phyloP scores from a whole-genome alignment of 1,139 yeast species.

The Geotrichum aggregatum region DNA sequence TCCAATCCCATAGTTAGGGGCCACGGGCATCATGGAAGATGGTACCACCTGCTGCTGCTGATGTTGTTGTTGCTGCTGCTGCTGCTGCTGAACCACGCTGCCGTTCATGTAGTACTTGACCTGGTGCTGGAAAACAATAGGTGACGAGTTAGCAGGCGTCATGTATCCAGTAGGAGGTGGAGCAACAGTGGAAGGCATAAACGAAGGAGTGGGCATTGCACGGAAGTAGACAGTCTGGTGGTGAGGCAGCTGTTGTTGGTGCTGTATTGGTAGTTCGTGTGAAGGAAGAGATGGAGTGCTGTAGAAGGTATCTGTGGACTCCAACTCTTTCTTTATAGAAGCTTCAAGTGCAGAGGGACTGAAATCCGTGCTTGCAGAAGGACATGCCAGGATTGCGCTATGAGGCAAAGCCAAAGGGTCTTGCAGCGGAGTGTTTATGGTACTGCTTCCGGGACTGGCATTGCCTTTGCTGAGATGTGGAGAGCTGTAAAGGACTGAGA shows the following conservation, averaged over 20 bases:
- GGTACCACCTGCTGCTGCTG: too few species aligned
- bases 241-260: not conserved
- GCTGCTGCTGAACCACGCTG: not conserved
- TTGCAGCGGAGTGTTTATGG: not conserved
- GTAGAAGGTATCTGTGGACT: slow-evolving; percentile 2
- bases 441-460: not conserved
- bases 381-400: not conserved
- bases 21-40: not conserved
- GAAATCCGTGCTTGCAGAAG: slow-evolving; percentile 1
- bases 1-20: slow-evolving; percentile 1
- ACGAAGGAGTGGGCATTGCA: slow-evolving; percentile 4
- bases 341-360: slow-evolving; percentile 8
- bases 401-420: not conserved
- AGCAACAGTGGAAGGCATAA: slow-evolving; percentile 1
- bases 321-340: slow-evolving; percentile 4
- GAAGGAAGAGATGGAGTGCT: slow-evolving; percentile 6
- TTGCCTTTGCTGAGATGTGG: not conserved
- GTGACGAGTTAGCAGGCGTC: slow-evolving; percentile 10
- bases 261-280: not conserved
- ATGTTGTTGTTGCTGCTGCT: not conserved
- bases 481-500: not conserved
- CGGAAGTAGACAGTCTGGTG: slow-evolving; percentile 3
- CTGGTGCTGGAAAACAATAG: not conserved
- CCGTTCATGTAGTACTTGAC: slow-evolving; percentile 4
- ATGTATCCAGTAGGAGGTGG: slow-evolving; percentile 1